These are phyloP conservation scores for Ilyonectria robusta DNA, from an alignment of 2,329 filamentous ascomycete species.

Conservation along the genomic window DNA sequence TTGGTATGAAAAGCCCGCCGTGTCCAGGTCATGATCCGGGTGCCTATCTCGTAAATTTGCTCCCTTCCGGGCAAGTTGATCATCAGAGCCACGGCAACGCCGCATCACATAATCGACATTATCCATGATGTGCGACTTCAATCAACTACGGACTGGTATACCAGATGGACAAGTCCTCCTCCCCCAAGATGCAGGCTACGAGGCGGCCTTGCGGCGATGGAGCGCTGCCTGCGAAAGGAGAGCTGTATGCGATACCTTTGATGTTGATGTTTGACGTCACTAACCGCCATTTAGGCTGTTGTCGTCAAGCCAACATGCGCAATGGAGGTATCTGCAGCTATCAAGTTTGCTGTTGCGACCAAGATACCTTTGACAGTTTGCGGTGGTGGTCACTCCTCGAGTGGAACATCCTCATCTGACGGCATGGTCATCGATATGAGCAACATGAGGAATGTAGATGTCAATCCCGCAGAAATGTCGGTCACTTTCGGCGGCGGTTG, in stretches of 20 bases:
- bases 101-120: background rate
- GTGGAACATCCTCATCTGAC: slow-evolving; percentile 63
- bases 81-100: background rate
- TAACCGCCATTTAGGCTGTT: slow-evolving; percentile 51
- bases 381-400: slow-evolving; percentile 70
- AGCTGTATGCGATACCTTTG: slow-evolving; percentile 42
- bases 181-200: slow-evolving; percentile 50
- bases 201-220: slow-evolving; percentile 53
- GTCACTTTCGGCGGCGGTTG: slow-evolving; percentile 65
- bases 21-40: slow-evolving; percentile 15
- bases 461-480: slow-evolving; percentile 60
- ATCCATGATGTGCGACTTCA: slow-evolving; percentile 37
- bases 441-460: slow-evolving; percentile 63
- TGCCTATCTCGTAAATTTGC: background rate
- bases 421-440: slow-evolving; percentile 69
- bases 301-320: slow-evolving; percentile 57
- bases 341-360: slow-evolving; percentile 47
- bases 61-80: background rate
- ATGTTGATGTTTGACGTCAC: background rate
- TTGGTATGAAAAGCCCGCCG: slow-evolving; percentile 27
- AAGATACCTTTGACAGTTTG: slow-evolving; percentile 65
- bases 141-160: slow-evolving; percentile 32
- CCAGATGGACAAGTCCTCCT: slow-evolving; percentile 45
- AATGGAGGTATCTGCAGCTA: slow-evolving; percentile 49
- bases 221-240: slow-evolving; percentile 53